Evolutionary conservation across 805 yeast species (phyloP).

Genomic region (Blastobotrys attinorum): DNA sequence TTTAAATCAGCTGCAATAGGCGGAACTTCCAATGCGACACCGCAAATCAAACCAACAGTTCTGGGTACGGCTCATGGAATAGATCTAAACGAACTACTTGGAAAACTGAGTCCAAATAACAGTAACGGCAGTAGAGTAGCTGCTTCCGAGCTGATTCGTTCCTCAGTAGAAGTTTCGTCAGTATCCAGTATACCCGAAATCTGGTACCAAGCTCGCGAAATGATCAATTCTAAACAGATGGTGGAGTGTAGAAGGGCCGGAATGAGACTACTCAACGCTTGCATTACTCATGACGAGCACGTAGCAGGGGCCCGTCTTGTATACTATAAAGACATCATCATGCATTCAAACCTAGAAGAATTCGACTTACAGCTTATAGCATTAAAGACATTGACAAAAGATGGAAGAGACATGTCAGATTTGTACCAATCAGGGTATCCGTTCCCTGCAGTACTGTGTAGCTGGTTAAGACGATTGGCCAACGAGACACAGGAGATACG

Average conservation of each 20-base stretch:
- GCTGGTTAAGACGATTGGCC: conserved; percentile 31
- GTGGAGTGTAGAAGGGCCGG: conserved; percentile 40
- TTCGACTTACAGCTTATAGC: conserved; percentile 43
- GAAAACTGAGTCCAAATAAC: conserved; percentile 14
- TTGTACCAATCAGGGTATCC: conserved; percentile 40
- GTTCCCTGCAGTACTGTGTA: conserved; percentile 31
- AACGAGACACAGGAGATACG: conserved; percentile 25
- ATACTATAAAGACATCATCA: conserved; percentile 55
- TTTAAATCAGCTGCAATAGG: conserved; percentile 18
- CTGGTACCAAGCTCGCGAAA: conserved; percentile 60
- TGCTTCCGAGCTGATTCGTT: conserved; percentile 45
- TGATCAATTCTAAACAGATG: conserved; percentile 36
- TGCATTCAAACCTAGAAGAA: conserved; percentile 42
- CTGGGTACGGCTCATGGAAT: conserved; percentile 27
- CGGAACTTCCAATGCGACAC: conserved; percentile 9
- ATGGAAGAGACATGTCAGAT: conserved; percentile 48
- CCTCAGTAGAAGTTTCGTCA: conserved; percentile 43
- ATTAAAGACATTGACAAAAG: conserved; percentile 39
- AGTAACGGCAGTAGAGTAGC: conserved; percentile 30
- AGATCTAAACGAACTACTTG: conserved; percentile 26
- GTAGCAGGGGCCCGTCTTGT: conserved; percentile 41
- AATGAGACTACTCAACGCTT: conserved; percentile 43
- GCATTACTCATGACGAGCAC: conserved; percentile 47
- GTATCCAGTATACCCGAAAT: conserved; percentile 59
- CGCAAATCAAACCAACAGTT: conserved; percentile 18